Percentiles rank a stretch among this genome's conserved stretches.
Conservation (phyloP, 139 green algal species). For the Dunaliella primolecta region DNA sequence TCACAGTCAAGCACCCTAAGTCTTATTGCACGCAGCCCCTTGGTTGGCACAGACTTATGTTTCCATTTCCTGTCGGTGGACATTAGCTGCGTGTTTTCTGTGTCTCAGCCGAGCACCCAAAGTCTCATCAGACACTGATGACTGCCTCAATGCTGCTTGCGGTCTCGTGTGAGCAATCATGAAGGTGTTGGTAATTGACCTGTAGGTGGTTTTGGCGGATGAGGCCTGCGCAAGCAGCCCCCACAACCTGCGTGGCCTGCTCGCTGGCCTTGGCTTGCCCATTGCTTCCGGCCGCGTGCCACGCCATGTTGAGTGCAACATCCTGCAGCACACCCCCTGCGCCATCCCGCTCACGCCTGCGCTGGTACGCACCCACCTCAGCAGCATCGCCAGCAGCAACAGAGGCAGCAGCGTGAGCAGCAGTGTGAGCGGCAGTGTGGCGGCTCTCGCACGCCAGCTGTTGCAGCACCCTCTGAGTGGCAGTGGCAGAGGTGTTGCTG, state of each 20-base stretch:
- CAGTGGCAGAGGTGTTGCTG: too few species aligned
- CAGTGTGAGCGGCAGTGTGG: background rate
- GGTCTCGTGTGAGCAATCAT: too few species aligned
- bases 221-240: conserved; percentile 15
- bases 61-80: too few species aligned
- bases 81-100: too few species aligned
- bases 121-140: too few species aligned
- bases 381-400: background rate
- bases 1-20: too few species aligned
- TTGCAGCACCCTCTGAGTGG: background rate
- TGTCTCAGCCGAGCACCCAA: too few species aligned
- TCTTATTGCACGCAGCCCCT: too few species aligned
- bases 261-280: conserved; percentile 34
- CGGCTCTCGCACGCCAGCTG: background rate
- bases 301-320: background rate
- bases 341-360: conserved; percentile 7
- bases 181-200: too few species aligned
- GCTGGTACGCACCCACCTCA: conserved; percentile 19
- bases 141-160: too few species aligned
- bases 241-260: conserved; percentile 20
- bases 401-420: background rate
- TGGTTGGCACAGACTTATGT: too few species aligned
- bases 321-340: conserved; percentile 21
- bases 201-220: conserved; percentile 30
- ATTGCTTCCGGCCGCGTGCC: conserved; percentile 28